Evolutionary conservation across 345 rosid species (phyloP), one percentile per base, ranked within the genome.

Genomic region (Fremontodendron californicum): DNA sequence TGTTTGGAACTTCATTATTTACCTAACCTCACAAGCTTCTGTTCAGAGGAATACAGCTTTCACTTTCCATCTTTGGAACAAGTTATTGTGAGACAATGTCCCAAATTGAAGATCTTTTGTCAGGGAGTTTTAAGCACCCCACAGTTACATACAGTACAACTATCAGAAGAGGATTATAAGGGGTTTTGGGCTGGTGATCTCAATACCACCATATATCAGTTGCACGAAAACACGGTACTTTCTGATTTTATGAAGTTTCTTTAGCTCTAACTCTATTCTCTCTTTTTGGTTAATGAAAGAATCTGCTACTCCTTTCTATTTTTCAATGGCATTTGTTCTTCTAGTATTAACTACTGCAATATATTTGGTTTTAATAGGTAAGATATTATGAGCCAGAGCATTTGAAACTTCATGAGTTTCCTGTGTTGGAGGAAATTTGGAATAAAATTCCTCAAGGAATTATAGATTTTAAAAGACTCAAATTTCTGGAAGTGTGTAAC

Each of bases 101-200:
- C 58, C 2, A 4, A 31, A 27, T 42, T 75, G 58, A 43, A 40
- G 42, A 45, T 21, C 16, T 75, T 75, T 46, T 75, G 77, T 39
- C 43, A 9, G 25, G 74, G 74, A 49, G 42, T 1, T 5, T 52
- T 71, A 33, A 71, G 21, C 21, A 29, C 58, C 21, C 74, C 74
- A 9, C 7, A 16, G 43, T 48, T 70, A 18, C 42, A 48, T 27
- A 48, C 9, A 46, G 74, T 70, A 9, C 57, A 31, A 11, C 15
- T 1, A 48, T 29, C 74, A 48, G 58, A 27, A 29, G 40, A 48
- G 39, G 74, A 70, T n/a, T 29, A 48, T 27, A 48, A 31, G 9
- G 74, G 74, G 15, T 48, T 46, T 48, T 70, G 74, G 74, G 57
- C 9, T 15, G 77, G 55, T 16, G 40, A 74, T 19, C 77, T 74